Evolutionary conservation across 164 flowering plant species (phyloP).

Genomic region (Taxillus chinensis): DNA sequence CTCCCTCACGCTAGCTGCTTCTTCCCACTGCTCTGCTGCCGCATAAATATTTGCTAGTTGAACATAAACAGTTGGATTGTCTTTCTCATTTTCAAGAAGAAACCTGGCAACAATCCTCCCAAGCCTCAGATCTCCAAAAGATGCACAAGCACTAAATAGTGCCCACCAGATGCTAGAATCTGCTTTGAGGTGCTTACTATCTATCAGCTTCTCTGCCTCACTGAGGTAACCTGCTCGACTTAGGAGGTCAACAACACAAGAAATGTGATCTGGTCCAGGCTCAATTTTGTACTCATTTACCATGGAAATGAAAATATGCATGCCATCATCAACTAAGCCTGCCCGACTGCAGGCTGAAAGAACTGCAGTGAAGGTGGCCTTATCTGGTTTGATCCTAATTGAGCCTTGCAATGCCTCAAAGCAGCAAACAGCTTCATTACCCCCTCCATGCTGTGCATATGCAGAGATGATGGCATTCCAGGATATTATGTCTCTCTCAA

Average conservation of each 20-base stretch:
- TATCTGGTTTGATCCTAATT: constrained; percentile 28
- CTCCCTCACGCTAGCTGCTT: constrained; percentile 38
- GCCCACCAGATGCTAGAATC: constrained; percentile 45
- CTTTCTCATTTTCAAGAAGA: constrained; percentile 35
- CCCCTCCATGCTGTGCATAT: constrained; percentile 56
- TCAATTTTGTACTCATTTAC: constrained; percentile 27
- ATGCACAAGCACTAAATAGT: constrained; percentile 55
- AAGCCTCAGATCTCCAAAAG: constrained; percentile 46
- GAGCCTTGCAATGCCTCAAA: constrained; percentile 33
- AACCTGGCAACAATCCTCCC: constrained; percentile 41
- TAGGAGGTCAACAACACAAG: constrained; percentile 51
- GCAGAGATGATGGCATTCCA: constrained; percentile 61
- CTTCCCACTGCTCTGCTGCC: constrained; percentile 52
- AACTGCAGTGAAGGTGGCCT: constrained; percentile 48
- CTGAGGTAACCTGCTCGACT: constrained; percentile 49
- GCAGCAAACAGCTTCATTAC: constrained; percentile 37
- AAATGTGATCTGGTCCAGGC: constrained; percentile 49
- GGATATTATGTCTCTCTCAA: constrained; percentile 33
- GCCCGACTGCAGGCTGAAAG: constrained; percentile 71
- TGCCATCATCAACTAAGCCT: constrained; percentile 50
- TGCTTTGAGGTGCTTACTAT: constrained; percentile 15
- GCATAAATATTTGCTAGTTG: constrained; percentile 51
- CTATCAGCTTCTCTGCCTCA: constrained; percentile 43
- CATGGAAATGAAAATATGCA: constrained; percentile 42
- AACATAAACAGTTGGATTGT: constrained; percentile 45